phyloP scores from a whole-genome alignment of 2,329 filamentous ascomycete species.

The Exophiala oligosperma region DNA sequence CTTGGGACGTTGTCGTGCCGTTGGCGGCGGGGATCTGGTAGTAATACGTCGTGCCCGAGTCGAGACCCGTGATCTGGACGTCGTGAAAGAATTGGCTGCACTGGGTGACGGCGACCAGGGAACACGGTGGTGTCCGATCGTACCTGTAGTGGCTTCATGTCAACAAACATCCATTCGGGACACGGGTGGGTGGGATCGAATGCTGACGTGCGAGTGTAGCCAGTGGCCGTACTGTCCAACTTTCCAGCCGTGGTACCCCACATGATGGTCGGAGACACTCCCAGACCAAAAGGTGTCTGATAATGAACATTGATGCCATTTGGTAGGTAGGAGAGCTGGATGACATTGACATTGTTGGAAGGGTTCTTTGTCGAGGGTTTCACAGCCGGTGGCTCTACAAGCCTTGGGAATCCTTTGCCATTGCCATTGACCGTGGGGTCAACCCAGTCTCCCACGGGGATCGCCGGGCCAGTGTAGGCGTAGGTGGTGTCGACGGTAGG shows the following conservation, averaged over 20 bases:
- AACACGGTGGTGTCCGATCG: conserved; percentile 53
- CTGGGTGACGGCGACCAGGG: conserved; percentile 47
- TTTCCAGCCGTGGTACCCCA: conserved; percentile 42
- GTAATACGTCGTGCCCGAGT: conserved; percentile 51
- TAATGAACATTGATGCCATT: conserved; percentile 54
- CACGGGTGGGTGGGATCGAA: background rate
- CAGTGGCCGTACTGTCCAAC: conserved; percentile 40
- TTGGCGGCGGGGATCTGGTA: conserved; percentile 52
- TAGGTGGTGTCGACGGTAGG: conserved; percentile 45
- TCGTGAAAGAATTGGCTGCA: conserved; percentile 56
- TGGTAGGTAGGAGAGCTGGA: conserved; percentile 50
- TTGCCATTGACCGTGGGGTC: conserved; percentile 53
- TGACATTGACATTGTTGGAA: conserved; percentile 56
- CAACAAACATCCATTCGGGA: background rate
- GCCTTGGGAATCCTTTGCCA: conserved; percentile 52
- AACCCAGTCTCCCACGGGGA: conserved; percentile 55
- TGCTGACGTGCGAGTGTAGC: conserved; percentile 43
- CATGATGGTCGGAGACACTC: conserved; percentile 42
- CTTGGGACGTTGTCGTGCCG: conserved; percentile 49
- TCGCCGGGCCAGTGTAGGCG: conserved; percentile 50
- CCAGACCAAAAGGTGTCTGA: conserved; percentile 56
- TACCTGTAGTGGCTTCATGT: conserved; percentile 37
- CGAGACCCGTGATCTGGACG: conserved; percentile 45
- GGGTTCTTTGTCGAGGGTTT: conserved; percentile 45
- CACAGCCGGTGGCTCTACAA: conserved; percentile 53